Base-by-base conservation (phyloP, 495 filamentous ascomycete species). In the Cetradonia linearis region DNA sequence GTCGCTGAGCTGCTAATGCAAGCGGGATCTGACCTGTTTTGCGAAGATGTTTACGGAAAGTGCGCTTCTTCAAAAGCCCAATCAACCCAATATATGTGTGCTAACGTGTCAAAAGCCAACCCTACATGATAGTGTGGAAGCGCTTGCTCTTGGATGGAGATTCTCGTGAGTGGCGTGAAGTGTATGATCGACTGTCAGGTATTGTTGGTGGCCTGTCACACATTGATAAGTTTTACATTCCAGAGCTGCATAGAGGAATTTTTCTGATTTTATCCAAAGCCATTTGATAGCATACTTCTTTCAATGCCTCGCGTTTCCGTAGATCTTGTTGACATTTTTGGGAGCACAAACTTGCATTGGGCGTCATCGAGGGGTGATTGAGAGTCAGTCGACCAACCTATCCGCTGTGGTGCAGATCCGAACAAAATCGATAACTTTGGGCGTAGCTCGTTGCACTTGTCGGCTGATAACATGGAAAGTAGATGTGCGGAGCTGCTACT, bases 1-100 rank as follows among this genome's bases (percentile, higher is more conserved):
- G 36, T 38, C 31, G 60, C 37, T 20, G 25, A 27, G 20, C 23
- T 62, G 1, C 42, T 62, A 27, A 28, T 58, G 20, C 25, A 14
- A 6, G 55, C 38, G 23, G 60, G 60, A 14, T 46, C 60, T 13
- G 60, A 62, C 36, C 2, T 33, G 33, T 48, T 47, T 25, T 38
- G 44, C n/a, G 46, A 62, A 30, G 13, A 52, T 44, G 2, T 5
- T 27, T 16, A 10, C 2, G 20, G 30, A 33, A 11, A 1, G 56
- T 58, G 34, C 6, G 56, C n/a, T 30, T 33, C 8, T 18, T 31
- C 5, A 3, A 18, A 31, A 48, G 3, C 6, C 20, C 20, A 6
- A 0, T 9, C 5, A 33, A 11, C 0, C 34, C 13, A 8, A 20
- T 28, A 4, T 16, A 37, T 46, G 16, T 13, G 0, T 38, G 3